These are phyloP conservation scores for Colletotrichum limetticola DNA, from an alignment of 2,329 filamentous ascomycete species.

Conservation along the genomic window DNA sequence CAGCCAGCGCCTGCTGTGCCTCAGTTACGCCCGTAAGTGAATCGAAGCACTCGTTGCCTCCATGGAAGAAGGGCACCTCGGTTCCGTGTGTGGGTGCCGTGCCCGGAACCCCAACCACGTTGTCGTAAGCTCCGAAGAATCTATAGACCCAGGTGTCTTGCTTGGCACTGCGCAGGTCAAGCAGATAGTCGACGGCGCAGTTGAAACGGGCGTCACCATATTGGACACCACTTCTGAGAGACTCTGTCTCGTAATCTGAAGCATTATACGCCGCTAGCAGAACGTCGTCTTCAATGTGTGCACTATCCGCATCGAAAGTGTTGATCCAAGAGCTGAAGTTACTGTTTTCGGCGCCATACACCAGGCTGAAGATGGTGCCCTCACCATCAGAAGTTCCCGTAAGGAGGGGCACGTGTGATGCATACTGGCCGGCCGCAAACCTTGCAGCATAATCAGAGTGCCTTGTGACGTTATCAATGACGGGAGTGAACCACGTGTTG, in stretches of 20 bases:
- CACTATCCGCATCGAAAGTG: conserved; percentile 52
- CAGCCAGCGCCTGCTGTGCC: conserved; percentile 52
- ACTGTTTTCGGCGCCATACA: conserved; percentile 46
- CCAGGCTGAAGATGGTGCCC: conserved; percentile 49
- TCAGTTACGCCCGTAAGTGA: conserved; percentile 45
- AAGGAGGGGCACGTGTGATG: conserved; percentile 47
- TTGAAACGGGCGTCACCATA: conserved; percentile 59
- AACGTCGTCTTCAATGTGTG: conserved; percentile 46
- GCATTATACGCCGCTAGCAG: conserved; percentile 47
- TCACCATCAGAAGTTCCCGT: conserved; percentile 49
- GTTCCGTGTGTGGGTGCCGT: conserved; percentile 50
- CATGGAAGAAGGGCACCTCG: conserved; percentile 57
- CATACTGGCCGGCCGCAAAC: conserved; percentile 41
- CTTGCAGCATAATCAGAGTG: conserved; percentile 44
- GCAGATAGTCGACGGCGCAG: conserved; percentile 51
- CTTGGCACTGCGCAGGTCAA: conserved; percentile 48
- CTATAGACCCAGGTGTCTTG: conserved; percentile 56
- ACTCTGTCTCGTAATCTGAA: conserved; percentile 48
- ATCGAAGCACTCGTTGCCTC: conserved; percentile 55
- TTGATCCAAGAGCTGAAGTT: conserved; percentile 45
- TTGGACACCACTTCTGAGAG: conserved; percentile 53
- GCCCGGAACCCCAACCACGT: conserved; percentile 48
- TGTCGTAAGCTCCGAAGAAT: conserved; percentile 54
- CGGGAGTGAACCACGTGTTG: conserved; percentile 54
- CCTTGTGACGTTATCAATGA: conserved; percentile 48